These are phyloP conservation scores for Kuraishia piskuri DNA, from an alignment of 805 yeast genomes.

Conservation along the genomic window DNA sequence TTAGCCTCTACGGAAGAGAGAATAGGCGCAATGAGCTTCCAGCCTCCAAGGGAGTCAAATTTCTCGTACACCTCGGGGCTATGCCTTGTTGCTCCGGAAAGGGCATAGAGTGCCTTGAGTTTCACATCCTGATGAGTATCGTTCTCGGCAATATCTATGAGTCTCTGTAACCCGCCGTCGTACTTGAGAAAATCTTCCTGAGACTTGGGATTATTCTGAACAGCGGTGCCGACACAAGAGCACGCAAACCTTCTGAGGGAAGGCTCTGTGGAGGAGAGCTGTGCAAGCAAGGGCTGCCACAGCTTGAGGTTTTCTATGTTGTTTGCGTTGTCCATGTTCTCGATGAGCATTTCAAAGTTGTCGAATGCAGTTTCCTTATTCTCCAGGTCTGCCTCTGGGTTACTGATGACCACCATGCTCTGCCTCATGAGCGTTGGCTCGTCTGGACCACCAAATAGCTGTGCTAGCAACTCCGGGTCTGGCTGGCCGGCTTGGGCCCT, in stretches of 20 bases:
- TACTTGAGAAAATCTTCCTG: constrained; percentile 59
- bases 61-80: constrained; percentile 42
- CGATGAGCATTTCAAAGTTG: constrained; percentile 88
- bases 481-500: constrained; percentile 55
- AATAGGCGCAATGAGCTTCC: constrained; percentile 37
- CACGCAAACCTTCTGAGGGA: constrained; percentile 50
- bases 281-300: constrained; percentile 65
- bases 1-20: constrained; percentile 10
- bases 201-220: constrained; percentile 76
- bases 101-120: constrained; percentile 68
- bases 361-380: constrained; percentile 72
- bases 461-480: constrained; percentile 71
- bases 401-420: constrained; percentile 50
- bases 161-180: constrained; percentile 33
- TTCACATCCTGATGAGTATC: constrained; percentile 25
- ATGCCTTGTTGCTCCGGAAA: constrained; percentile 68
- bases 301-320: constrained; percentile 75
- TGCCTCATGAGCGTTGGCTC: constrained; percentile 85
- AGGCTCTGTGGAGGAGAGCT: constrained; percentile 35
- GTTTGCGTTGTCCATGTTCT: constrained; percentile 90
- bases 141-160: constrained; percentile 32
- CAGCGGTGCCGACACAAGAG: constrained; percentile 81
- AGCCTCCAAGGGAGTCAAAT: constrained; percentile 55
- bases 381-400: constrained; percentile 52
- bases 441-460: constrained; percentile 76